Conservation (phyloP, 257 asterid genomes). For the Solanum lycopersicoides region DNA sequence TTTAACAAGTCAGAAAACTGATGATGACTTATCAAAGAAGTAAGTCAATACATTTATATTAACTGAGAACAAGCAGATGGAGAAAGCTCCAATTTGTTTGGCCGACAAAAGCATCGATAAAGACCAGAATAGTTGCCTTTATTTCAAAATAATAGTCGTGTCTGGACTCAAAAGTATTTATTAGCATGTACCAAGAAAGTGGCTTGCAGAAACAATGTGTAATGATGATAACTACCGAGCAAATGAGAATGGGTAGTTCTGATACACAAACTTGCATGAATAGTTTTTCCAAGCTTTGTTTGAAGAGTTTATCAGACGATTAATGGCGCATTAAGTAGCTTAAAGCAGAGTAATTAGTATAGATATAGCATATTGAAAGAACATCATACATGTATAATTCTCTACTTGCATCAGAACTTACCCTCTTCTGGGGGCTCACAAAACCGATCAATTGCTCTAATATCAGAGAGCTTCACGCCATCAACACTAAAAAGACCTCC, state of each 20-base stretch:
- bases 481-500: slow-evolving; percentile 99
- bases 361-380: neutral
- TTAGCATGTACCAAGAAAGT: neutral
- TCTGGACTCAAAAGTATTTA: neutral
- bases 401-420: slow-evolving; percentile 18
- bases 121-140: neutral
- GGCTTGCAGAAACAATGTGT: neutral
- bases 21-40: neutral
- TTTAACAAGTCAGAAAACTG: neutral
- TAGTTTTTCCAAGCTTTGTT: neutral
- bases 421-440: slow-evolving; percentile 99
- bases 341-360: neutral
- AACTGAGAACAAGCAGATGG: neutral
- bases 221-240: neutral
- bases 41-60: neutral
- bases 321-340: neutral
- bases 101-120: neutral
- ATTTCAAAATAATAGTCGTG: neutral
- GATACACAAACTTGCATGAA: neutral
- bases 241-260: neutral
- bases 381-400: neutral
- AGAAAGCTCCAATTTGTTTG: neutral
- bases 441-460: slow-evolving; percentile 80
- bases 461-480: slow-evolving; percentile 93
- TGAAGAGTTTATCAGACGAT: neutral